Evolutionary conservation across 2,329 filamentous ascomycete species (phyloP).

Genomic region (Sclerotinia minor): DNA sequence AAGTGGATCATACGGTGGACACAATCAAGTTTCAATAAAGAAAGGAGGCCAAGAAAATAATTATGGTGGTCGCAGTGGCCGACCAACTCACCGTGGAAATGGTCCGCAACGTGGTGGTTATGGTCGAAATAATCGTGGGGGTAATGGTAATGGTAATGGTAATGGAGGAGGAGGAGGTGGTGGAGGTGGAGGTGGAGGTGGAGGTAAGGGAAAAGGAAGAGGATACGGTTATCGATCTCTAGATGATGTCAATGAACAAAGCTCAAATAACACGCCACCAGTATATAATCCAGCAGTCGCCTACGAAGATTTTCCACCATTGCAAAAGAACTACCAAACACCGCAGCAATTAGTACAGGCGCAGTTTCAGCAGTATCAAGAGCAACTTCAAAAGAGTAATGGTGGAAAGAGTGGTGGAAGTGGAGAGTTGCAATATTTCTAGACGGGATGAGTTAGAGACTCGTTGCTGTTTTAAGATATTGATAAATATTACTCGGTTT

Average conservation of each 20-base stretch:
- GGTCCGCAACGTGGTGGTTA: constrained; percentile 44
- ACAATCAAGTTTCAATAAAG: constrained; percentile 41
- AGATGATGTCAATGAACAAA: constrained; percentile 59
- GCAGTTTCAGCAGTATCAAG: constrained; percentile 40
- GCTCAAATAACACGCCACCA: constrained; percentile 44
- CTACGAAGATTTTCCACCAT: constrained; percentile 42
- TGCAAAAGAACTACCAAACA: constrained; percentile 41
- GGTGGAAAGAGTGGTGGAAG: constrained; percentile 30
- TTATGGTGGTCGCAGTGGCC: constrained; percentile 39
- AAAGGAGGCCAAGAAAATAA: constrained; percentile 38
- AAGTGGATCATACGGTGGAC: constrained; percentile 36
- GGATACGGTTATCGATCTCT: constrained; percentile 63
- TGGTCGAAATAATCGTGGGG: constrained; percentile 36
- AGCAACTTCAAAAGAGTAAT: constrained; percentile 38
- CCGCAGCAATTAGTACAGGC: constrained; percentile 41
- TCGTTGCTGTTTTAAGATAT: background rate
- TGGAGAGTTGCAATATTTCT: constrained; percentile 40
- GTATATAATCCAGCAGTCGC: constrained; percentile 39
- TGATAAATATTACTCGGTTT: constrained; percentile 3
- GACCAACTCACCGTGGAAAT: constrained; percentile 45
- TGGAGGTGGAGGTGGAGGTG: constrained; percentile 42
- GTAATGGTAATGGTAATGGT: constrained; percentile 31
- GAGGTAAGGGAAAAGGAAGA: constrained; percentile 48
- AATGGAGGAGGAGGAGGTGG: constrained; percentile 34
- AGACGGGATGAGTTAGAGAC: background rate